phyloP scores from a whole-genome alignment of 2,329 filamentous ascomycete species.

The Aspergillus jensenii region DNA sequence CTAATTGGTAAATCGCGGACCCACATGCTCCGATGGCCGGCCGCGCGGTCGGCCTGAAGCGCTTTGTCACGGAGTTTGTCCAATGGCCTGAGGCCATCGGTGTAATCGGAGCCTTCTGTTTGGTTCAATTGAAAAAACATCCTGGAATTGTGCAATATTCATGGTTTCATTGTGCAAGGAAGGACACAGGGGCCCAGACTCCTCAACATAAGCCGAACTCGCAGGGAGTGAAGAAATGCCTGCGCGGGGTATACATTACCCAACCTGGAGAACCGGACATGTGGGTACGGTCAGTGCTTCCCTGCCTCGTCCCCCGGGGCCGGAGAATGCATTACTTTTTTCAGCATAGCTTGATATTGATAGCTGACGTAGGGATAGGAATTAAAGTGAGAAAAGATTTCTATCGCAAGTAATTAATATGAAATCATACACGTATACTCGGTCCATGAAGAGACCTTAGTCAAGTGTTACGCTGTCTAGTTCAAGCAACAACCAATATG shows the following conservation, averaged over 20 bases:
- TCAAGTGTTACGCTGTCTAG: neutral
- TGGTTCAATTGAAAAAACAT: conserved; percentile 2
- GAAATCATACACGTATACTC: neutral
- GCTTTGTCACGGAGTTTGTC: conserved; percentile 13
- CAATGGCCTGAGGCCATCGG: conserved; percentile 20
- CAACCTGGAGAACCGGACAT: too few species aligned
- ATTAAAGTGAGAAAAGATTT: too few species aligned
- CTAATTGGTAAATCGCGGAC: conserved; percentile 25
- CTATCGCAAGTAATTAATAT: neutral
- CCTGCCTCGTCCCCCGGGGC: too few species aligned
- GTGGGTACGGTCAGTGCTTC: too few species aligned
- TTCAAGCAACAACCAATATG: neutral
- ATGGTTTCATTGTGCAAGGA: neutral
- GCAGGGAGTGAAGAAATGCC: too few species aligned
- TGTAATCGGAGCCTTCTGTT: conserved; percentile 5
- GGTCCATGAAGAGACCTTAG: neutral
- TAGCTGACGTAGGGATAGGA: too few species aligned
- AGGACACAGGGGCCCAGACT: neutral
- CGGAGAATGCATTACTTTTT: too few species aligned
- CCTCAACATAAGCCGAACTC: too few species aligned
- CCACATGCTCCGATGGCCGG: conserved; percentile 1
- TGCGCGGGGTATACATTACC: too few species aligned
- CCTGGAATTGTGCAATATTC: neutral
- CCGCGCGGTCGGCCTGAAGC: conserved; percentile 13
- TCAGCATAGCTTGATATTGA: too few species aligned